phyloP scores from a whole-genome alignment of 2,329 filamentous ascomycete genomes.

The Pseudopithomyces maydicus region DNA sequence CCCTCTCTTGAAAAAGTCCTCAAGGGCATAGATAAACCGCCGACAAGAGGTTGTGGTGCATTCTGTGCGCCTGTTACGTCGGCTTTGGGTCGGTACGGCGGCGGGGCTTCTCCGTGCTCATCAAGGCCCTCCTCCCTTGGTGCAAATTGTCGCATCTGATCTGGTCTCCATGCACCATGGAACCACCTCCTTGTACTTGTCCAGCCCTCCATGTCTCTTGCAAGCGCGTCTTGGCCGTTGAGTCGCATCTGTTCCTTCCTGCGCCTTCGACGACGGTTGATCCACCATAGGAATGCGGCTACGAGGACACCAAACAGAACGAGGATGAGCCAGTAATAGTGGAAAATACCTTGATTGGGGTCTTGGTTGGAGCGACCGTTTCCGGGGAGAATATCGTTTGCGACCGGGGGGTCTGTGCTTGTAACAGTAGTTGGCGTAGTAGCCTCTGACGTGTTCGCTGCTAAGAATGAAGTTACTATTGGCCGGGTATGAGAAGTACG shows the following conservation, averaged over 20 bases:
- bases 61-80: constrained; percentile 22
- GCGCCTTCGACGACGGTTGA: constrained; percentile 51
- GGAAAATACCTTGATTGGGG: constrained; percentile 40
- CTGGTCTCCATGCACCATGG: constrained; percentile 27
- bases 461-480: constrained; percentile 12
- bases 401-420: constrained; percentile 3
- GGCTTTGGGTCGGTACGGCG: constrained; percentile 59
- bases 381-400: constrained; percentile 14
- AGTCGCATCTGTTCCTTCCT: constrained; percentile 32
- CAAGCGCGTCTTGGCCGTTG: constrained; percentile 40
- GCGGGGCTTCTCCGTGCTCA: constrained; percentile 68
- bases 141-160: constrained; percentile 20
- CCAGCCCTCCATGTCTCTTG: constrained; percentile 44
- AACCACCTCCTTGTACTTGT: constrained; percentile 36
- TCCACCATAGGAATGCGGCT: constrained; percentile 49
- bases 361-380: constrained; percentile 1
- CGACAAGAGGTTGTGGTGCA: constrained; percentile 2
- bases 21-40: constrained; percentile 41
- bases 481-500: constrained; percentile 2
- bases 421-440: constrained; percentile 1
- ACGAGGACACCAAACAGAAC: constrained; percentile 55
- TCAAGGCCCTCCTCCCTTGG: constrained; percentile 62
- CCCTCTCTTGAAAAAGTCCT: constrained; percentile 45
- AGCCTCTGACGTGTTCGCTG: constrained; percentile 6
- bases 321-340: constrained; percentile 63